These are phyloP conservation scores for Penicillium fuscoglaucum DNA, from an alignment of 2,329 filamentous ascomycete species.

Conservation along the genomic window DNA sequence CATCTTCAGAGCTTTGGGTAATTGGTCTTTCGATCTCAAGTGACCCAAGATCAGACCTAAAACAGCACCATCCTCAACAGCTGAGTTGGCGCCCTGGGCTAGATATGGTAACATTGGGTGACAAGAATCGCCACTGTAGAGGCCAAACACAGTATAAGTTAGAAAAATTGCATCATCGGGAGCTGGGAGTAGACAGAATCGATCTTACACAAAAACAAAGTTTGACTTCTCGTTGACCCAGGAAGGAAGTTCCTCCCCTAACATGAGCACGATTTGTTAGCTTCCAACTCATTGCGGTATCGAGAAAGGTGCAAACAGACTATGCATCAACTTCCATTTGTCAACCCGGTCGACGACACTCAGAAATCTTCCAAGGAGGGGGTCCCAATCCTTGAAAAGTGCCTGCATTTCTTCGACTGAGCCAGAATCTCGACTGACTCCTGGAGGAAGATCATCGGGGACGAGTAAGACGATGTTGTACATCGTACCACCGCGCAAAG, in stretches of 20 bases:
- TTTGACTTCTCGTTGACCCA: slow-evolving; percentile 54
- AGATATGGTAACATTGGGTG: slow-evolving; percentile 65
- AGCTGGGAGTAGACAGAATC: background rate
- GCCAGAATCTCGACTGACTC: slow-evolving; percentile 54
- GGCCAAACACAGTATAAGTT: background rate
- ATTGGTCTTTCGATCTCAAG: slow-evolving; percentile 45
- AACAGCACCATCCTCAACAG: slow-evolving; percentile 68
- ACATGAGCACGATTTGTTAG: background rate
- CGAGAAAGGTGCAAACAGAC: slow-evolving; percentile 4
- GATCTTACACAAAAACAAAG: slow-evolving; percentile 43
- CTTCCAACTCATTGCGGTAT: background rate
- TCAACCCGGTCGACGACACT: slow-evolving; percentile 47
- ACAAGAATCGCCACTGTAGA: slow-evolving; percentile 55
- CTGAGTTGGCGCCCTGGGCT: slow-evolving; percentile 67
- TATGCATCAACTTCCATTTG: slow-evolving; percentile 68
- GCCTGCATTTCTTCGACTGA: slow-evolving; percentile 61
- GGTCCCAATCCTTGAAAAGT: slow-evolving; percentile 66
- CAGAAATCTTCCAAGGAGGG: slow-evolving; percentile 34
- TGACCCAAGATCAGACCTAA: slow-evolving; percentile 59
- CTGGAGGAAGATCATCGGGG: slow-evolving; percentile 61
- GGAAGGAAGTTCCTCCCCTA: background rate
- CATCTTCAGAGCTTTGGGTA: slow-evolving; percentile 50
- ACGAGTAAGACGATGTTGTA: slow-evolving; percentile 67
- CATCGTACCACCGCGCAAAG: slow-evolving; percentile 56
- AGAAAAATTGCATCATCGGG: background rate